Evolutionary conservation across 2,329 filamentous ascomycete species (phyloP).

Genomic region (Gyromitra esculenta): DNA sequence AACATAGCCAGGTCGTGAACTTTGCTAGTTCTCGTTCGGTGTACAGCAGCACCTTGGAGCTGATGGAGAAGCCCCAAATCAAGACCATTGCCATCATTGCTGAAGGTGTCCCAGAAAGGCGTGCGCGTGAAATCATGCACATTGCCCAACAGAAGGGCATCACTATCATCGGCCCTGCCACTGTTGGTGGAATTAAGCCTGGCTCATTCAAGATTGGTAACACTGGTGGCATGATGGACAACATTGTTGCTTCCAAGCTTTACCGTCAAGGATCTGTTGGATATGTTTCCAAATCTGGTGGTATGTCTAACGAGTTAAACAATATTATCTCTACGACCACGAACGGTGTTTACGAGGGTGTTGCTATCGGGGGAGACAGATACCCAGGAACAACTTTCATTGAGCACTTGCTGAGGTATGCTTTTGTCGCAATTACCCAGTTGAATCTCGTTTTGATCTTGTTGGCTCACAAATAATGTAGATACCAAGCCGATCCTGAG

Average conservation of each 20-base stretch:
- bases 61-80: slow-evolving; percentile 97
- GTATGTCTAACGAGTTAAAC: slow-evolving; percentile 99
- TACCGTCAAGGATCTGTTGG: slow-evolving; percentile 99
- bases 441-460: neutral
- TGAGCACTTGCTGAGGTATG: slow-evolving; percentile 84
- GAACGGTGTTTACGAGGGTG: slow-evolving; percentile 98
- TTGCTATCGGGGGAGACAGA: slow-evolving; percentile 98
- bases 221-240: slow-evolving; percentile 99
- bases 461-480: slow-evolving; percentile 30
- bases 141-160: slow-evolving; percentile 98
- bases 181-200: slow-evolving; percentile 98
- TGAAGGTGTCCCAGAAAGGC: slow-evolving; percentile 97
- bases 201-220: slow-evolving; percentile 99
- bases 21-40: slow-evolving; percentile 99
- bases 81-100: slow-evolving; percentile 99
- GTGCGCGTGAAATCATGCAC: slow-evolving; percentile 96
- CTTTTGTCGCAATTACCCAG: neutral
- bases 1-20: slow-evolving; percentile 77
- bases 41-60: slow-evolving; percentile 97
- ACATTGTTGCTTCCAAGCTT: slow-evolving; percentile 99
- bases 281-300: slow-evolving; percentile 99
- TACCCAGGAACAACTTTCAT: slow-evolving; percentile 99
- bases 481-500: slow-evolving; percentile 91
- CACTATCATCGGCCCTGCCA: slow-evolving; percentile 98
- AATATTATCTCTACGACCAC: slow-evolving; percentile 98